Percentiles rank a stretch among this genome's conserved stretches.
phyloP scores from a whole-genome alignment of 192 early-diverging fungal genomes.

The Coemansia sp. region DNA sequence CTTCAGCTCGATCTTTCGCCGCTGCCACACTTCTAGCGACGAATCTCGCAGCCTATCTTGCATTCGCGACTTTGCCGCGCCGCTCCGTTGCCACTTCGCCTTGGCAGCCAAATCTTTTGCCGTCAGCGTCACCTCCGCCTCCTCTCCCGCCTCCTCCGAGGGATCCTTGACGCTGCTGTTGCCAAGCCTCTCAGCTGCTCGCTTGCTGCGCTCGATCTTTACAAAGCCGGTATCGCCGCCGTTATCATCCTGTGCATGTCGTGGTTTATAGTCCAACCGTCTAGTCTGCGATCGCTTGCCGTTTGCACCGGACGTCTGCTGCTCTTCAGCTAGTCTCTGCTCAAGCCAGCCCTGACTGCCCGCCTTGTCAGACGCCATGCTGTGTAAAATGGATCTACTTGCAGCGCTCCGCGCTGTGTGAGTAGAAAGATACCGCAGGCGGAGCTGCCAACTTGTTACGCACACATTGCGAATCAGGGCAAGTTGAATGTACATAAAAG shows the following conservation, averaged over 20 bases:
- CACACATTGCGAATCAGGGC: background rate
- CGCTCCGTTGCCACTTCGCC: conserved; percentile 23
- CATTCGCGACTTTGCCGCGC: conserved; percentile 10
- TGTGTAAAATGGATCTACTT: conserved; percentile 12
- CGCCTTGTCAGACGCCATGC: conserved; percentile 1
- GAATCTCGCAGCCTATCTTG: conserved; percentile 21
- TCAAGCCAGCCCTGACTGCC: conserved; percentile 5
- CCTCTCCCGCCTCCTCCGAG: background rate
- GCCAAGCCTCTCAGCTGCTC: background rate
- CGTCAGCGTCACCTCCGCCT: conserved; percentile 20
- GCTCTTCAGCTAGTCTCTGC: conserved; percentile 10
- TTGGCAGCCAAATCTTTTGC: conserved; percentile 13
- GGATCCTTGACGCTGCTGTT: background rate
- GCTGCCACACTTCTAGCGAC: conserved; percentile 37
- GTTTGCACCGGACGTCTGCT: background rate
- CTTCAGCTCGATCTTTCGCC: conserved; percentile 52
- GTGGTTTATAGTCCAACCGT: background rate
- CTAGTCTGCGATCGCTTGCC: background rate
- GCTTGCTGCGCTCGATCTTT: conserved; percentile 12
- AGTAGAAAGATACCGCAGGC: background rate
- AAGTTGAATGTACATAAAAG: background rate
- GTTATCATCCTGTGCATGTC: background rate
- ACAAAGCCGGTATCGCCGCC: conserved; percentile 15
- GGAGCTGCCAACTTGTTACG: background rate
- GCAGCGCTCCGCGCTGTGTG: background rate